Base-by-base conservation (phyloP, 2,329 filamentous ascomycete genomes). In the Colletotrichum cordylinicola region DNA sequence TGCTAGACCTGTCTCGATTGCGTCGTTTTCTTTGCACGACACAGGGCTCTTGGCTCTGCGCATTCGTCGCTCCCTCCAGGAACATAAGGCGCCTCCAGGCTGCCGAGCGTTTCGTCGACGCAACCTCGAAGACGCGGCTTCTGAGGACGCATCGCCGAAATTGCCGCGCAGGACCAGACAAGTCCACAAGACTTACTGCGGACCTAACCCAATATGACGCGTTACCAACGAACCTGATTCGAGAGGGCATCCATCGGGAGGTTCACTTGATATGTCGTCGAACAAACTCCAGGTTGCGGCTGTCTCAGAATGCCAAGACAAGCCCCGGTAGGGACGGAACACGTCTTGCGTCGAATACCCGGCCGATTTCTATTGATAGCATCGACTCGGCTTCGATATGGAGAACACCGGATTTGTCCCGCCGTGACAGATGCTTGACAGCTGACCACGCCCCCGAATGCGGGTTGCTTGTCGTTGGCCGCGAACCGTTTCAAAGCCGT, bases 301-400 rank as follows among this genome's bases (percentile, higher is more conserved):
- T 52, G 71, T 76, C 71, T 70, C 71, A 52, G 55, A 55, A 73
- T 76, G 76, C 73, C 76, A 74, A 78, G 76, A 68, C 58, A 29
- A 31, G 43, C 24, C 43, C 72, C 29, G 48, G 67, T 65, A 62
- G 48, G 48, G 60, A 55, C 82, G 81, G 81, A 84, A 84, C 82
- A 79, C 77, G 79, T 81, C 75, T 79, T 80, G 82, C 83, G 77
- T 85, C 82, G 81, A 82, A 84, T 81, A 67, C 80, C 70, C 77
- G 70, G 61, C 78, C 74, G 68, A 69, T 4, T 72, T 62, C 68
- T 76, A 76, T 76, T 73, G 67, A 69, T 75, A 77, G 69, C 55
- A 64, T 33, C 68, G 24, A 60, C 52, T 48, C 58, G 60, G 52
- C 52, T 27, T 35, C 39, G 24, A 24, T 66, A 16, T 43, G 61